Conservation (phyloP, 1,284 basidiomycete genomes). For the Athelia psychrophila region DNA sequence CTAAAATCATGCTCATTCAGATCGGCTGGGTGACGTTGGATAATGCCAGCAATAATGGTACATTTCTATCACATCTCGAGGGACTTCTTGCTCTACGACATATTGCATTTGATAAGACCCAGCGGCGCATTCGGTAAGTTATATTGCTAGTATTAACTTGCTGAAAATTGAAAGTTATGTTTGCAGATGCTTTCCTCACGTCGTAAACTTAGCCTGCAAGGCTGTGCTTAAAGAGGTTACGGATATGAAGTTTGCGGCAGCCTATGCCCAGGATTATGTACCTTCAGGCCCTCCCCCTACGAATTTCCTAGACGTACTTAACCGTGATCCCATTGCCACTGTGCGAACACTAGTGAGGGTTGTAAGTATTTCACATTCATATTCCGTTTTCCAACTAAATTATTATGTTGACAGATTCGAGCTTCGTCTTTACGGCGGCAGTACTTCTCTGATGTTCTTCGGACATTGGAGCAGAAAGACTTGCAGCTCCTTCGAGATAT, state of each 20-base stretch:
- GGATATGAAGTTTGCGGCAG: neutral
- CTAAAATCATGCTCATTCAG: conserved; percentile 6
- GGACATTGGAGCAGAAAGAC: conserved; percentile 3
- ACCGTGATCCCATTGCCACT: neutral
- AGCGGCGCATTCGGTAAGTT: conserved; percentile 7
- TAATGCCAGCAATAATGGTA: conserved; percentile 16
- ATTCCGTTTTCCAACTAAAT: too few species aligned
- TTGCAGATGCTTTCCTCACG: conserved; percentile 33
- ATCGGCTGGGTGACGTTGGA: conserved; percentile 15
- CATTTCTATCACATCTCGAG: conserved; percentile 8
- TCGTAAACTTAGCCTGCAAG: conserved; percentile 28
- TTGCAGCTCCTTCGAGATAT: conserved; percentile 16
- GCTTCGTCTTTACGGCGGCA: conserved; percentile 2
- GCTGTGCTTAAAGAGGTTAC: conserved; percentile 14
- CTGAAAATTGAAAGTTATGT: neutral
- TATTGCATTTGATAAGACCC: conserved; percentile 1
- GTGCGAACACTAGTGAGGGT: neutral
- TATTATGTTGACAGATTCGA: neutral
- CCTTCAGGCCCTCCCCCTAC: neutral
- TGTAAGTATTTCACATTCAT: neutral
- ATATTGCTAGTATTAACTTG: neutral
- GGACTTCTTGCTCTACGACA: neutral
- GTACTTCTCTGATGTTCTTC: conserved; percentile 2
- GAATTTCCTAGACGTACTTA: neutral
- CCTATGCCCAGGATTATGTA: neutral